Conservation (phyloP, 805 yeast genomes). For the Candida awuae region DNA sequence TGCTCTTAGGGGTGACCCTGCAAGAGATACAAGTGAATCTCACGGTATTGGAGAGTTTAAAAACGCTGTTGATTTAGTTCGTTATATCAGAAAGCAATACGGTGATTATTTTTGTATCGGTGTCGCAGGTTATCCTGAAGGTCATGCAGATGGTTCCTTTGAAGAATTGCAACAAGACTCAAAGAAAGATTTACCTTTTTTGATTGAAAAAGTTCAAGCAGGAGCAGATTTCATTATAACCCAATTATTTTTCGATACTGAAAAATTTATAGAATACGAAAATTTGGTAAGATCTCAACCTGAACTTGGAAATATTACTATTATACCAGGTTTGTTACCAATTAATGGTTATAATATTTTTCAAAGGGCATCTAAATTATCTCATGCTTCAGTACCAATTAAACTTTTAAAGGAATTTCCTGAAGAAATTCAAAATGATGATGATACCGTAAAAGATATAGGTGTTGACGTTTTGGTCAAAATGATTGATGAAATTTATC, state of each 20-base stretch:
- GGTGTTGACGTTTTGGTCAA: constrained; percentile 72
- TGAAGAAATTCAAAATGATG: constrained; percentile 55
- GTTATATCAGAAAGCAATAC: constrained; percentile 59
- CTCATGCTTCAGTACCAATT: constrained; percentile 77
- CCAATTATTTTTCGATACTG: constrained; percentile 85
- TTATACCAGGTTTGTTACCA: constrained; percentile 90
- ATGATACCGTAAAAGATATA: constrained; percentile 67
- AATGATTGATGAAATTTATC: constrained; percentile 50
- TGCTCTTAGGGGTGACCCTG: constrained; percentile 95
- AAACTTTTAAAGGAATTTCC: constrained; percentile 47
- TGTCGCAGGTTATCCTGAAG: constrained; percentile 97
- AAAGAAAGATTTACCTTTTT: constrained; percentile 61
- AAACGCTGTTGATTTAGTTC: constrained; percentile 80
- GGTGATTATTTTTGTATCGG: constrained; percentile 88
- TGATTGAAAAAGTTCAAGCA: constrained; percentile 79
- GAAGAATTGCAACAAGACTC: constrained; percentile 53
- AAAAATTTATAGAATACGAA: constrained; percentile 64
- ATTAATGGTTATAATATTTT: constrained; percentile 77
- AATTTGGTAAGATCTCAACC: constrained; percentile 34
- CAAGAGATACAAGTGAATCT: constrained; percentile 51
- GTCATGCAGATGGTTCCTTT: constrained; percentile 85
- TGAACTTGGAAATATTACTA: constrained; percentile 38
- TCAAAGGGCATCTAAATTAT: constrained; percentile 78
- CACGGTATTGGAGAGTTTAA: constrained; percentile 50
- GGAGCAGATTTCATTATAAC: constrained; percentile 94